Evolutionary conservation across 1,139 yeast species (phyloP).

Genomic region (Geotrichum aggregatum): DNA sequence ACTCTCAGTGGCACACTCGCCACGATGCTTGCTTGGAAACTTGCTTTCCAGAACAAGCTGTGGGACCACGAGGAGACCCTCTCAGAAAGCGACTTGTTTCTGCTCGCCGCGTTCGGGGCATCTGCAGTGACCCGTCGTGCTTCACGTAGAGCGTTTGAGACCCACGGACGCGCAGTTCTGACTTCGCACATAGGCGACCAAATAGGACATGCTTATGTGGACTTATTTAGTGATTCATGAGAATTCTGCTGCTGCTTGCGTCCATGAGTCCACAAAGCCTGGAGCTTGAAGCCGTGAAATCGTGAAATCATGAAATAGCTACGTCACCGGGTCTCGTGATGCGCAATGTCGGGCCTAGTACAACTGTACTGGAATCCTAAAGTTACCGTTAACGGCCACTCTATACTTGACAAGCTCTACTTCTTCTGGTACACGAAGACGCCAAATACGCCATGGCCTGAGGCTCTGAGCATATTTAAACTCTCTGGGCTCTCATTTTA

Average conservation of each 20-base stretch:
- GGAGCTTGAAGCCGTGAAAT: no score
- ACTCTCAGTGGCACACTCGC: conserved; percentile 69
- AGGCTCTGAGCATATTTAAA: no score
- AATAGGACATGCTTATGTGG: conserved; percentile 61
- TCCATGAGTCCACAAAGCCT: no score
- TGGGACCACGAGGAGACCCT: conserved; percentile 51
- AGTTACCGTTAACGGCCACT: no score
- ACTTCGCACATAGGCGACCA: conserved; percentile 73
- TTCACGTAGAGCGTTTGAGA: conserved; percentile 58
- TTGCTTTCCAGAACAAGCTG: conserved; percentile 51
- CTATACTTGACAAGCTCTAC: no score
- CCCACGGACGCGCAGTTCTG: conserved; percentile 73
- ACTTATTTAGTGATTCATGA: conserved; percentile 46
- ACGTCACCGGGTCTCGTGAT: no score
- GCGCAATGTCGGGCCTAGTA: neutral
- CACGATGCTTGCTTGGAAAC: conserved; percentile 62
- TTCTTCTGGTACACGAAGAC: no score
- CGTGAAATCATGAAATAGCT: no score
- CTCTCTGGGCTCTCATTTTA: neutral
- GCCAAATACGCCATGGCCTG: no score
- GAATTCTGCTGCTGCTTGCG: no score
- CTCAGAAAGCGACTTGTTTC: conserved; percentile 41
- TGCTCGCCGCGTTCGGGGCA: conserved; percentile 74
- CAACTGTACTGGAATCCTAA: no score
- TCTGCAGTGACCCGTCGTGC: conserved; percentile 64